phyloP scores from a whole-genome alignment of 768 basidiomycete genomes.

The Paxillus ammoniavirescens region DNA sequence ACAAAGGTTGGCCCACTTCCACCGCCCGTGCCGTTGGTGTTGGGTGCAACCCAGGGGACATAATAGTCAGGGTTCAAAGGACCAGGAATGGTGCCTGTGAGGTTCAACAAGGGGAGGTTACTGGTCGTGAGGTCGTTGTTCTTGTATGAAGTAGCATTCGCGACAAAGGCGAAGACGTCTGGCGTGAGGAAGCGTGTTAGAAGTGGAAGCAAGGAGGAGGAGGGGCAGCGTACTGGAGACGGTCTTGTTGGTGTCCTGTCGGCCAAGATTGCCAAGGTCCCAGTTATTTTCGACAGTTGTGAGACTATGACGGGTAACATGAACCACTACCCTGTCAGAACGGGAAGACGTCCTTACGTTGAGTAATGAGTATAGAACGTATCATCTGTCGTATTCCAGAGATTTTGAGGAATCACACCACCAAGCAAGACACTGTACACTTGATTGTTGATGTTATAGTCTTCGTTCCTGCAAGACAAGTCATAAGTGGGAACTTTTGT shows the following conservation, averaged over 20 bases:
- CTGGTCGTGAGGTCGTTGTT: conserved; percentile 32
- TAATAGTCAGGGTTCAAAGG: conserved; percentile 40
- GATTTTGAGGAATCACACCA: conserved; percentile 40
- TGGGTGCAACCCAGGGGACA: conserved; percentile 46
- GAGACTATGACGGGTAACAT: conserved; percentile 26
- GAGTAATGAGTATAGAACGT: conserved; percentile 66
- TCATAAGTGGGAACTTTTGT: not conserved
- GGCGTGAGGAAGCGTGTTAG: not conserved
- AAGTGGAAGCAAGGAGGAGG: not conserved
- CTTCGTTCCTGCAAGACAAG: conserved; percentile 21
- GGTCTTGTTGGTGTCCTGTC: conserved; percentile 52
- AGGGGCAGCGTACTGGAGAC: conserved; percentile 13
- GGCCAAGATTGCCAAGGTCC: conserved; percentile 58
- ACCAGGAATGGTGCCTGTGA: conserved; percentile 42
- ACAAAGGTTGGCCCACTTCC: conserved; percentile 43
- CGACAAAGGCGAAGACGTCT: conserved; percentile 57
- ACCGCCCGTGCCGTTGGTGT: conserved; percentile 36
- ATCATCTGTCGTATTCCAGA: conserved; percentile 45
- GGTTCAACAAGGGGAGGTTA: conserved; percentile 37
- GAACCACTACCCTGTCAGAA: not conserved
- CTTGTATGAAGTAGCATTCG: conserved; percentile 42
- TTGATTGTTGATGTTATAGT: conserved; percentile 42
- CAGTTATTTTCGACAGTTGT: conserved; percentile 61
- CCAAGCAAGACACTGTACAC: conserved; percentile 47
- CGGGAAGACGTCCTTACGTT: conserved; percentile 14